A percentile compares a stretch with the other conserved stretches of the same genome.
Conservation (phyloP, 139 green algal genomes). For the Volvox africanus region DNA sequence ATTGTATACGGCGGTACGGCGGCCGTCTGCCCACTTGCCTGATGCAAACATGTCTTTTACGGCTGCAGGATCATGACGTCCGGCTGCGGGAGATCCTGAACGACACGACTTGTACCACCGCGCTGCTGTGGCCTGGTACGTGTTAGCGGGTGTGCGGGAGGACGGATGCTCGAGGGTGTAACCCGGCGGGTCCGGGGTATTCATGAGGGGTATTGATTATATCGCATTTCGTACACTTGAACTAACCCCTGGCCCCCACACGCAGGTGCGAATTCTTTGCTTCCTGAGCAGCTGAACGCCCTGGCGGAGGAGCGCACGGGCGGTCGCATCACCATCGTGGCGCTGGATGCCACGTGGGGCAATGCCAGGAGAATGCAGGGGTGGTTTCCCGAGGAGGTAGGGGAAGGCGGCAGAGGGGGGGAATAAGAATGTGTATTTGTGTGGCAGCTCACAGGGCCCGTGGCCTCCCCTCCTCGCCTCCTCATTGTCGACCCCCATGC, state of each 20-base stretch:
- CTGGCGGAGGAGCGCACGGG: constrained; percentile 39
- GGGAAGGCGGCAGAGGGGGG: background rate
- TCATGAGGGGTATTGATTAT: background rate
- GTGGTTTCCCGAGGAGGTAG: constrained; percentile 46
- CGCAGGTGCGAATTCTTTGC: constrained; percentile 46
- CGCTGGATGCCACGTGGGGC: constrained; percentile 56
- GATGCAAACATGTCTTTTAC: background rate
- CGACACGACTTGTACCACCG: constrained; percentile 42
- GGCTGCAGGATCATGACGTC: constrained; percentile 45
- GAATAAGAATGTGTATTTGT: background rate
- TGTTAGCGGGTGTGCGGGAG: background rate
- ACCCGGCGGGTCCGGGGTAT: background rate
- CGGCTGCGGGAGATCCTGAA: constrained; percentile 39
- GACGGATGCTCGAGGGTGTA: background rate
- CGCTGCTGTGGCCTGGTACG: constrained; percentile 59
- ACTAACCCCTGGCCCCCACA: too few relatives aligned
- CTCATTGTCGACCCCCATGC: too few relatives aligned
- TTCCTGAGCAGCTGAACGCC: constrained; percentile 40
- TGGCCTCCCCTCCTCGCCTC: too few relatives aligned
- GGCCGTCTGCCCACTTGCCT: too few relatives aligned
- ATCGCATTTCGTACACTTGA: too few relatives aligned
- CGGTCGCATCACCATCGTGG: constrained; percentile 50
- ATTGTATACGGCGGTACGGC: too few relatives aligned
- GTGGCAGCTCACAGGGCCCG: too few relatives aligned
- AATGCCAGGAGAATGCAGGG: constrained; percentile 52